phyloP scores from a whole-genome alignment of 1,284 basidiomycete genomes.

The Phellopilus nigrolimitatus region DNA sequence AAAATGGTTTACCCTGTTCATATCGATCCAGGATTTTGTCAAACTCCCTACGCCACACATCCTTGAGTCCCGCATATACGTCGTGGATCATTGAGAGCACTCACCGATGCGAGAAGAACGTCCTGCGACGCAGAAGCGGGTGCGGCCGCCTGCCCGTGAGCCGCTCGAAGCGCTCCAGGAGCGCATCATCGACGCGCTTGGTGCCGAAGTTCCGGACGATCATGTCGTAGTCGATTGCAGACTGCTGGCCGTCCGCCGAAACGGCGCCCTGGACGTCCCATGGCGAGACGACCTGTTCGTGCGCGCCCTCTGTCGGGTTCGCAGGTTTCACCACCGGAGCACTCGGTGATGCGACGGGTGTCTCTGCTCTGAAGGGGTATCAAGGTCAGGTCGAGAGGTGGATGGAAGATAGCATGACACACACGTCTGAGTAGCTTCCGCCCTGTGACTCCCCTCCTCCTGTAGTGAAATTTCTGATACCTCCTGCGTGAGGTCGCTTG shows the following conservation, averaged over 20 bases:
- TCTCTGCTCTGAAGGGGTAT: not conserved
- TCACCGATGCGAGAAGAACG: slow-evolving; percentile 97
- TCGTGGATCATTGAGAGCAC: slow-evolving; percentile 24
- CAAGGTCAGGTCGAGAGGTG: not conserved
- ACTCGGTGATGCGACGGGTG: slow-evolving; percentile 4
- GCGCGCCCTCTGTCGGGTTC: slow-evolving; percentile 26
- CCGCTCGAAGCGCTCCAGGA: slow-evolving; percentile 88
- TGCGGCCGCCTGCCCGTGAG: slow-evolving; percentile 92
- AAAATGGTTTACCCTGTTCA: slow-evolving; percentile 97
- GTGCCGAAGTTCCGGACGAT: slow-evolving; percentile 94
- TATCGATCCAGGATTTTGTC: slow-evolving; percentile 92
- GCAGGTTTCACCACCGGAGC: slow-evolving; percentile 32
- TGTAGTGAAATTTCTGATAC: slow-evolving; percentile 5
- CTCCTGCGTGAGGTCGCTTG: not conserved
- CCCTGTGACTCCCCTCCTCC: not conserved
- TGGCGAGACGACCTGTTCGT: slow-evolving; percentile 90
- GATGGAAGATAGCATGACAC: slow-evolving; percentile 1
- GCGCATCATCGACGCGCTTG: slow-evolving; percentile 66
- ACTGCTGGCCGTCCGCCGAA: slow-evolving; percentile 83
- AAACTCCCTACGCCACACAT: slow-evolving; percentile 63
- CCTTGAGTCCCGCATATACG: slow-evolving; percentile 13
- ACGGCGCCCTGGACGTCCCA: slow-evolving; percentile 98
- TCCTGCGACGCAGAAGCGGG: slow-evolving; percentile 83
- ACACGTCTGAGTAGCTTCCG: slow-evolving; percentile 9
- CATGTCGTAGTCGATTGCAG: slow-evolving; percentile 96